These are phyloP conservation scores for Copromyces sp. DNA, from an alignment of 495 filamentous ascomycete species.

Conservation along the genomic window DNA sequence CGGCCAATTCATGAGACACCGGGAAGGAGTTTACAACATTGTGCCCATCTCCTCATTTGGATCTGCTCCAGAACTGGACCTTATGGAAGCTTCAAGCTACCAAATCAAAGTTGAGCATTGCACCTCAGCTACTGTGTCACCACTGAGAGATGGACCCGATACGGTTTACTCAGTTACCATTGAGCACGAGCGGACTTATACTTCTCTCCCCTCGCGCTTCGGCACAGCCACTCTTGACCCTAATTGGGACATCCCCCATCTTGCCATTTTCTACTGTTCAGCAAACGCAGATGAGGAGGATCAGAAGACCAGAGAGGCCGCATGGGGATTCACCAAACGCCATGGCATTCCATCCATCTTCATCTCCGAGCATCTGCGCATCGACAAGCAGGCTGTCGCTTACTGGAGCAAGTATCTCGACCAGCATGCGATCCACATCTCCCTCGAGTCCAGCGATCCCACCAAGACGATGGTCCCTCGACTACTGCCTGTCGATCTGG, in stretches of 20 bases:
- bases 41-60: constrained; percentile 66
- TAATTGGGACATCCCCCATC: constrained; percentile 58
- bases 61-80: constrained; percentile 58
- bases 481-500: constrained; percentile 61
- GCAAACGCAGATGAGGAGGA: constrained; percentile 39
- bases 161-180: constrained; percentile 40
- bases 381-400: constrained; percentile 25
- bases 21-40: constrained; percentile 50
- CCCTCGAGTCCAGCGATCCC: constrained; percentile 51
- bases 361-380: constrained; percentile 52
- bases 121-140: constrained; percentile 31
- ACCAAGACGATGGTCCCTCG: constrained; percentile 41
- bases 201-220: constrained; percentile 14
- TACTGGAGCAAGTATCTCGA: constrained; percentile 18
- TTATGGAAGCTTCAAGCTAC: constrained; percentile 55
- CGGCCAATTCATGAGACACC: constrained; percentile 10
- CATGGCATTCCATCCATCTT: constrained; percentile 58
- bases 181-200: constrained; percentile 43
- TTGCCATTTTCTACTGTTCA: constrained; percentile 60
- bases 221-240: constrained; percentile 25
- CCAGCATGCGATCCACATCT: constrained; percentile 49
- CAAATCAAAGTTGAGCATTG: constrained; percentile 71
- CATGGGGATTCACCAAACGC: constrained; percentile 52
- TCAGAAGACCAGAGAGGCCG: constrained; percentile 41
- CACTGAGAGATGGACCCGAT: not conserved